Evolutionary conservation across 139 green algal genomes (phyloP).

Genomic region (Dunaliella primolecta): DNA sequence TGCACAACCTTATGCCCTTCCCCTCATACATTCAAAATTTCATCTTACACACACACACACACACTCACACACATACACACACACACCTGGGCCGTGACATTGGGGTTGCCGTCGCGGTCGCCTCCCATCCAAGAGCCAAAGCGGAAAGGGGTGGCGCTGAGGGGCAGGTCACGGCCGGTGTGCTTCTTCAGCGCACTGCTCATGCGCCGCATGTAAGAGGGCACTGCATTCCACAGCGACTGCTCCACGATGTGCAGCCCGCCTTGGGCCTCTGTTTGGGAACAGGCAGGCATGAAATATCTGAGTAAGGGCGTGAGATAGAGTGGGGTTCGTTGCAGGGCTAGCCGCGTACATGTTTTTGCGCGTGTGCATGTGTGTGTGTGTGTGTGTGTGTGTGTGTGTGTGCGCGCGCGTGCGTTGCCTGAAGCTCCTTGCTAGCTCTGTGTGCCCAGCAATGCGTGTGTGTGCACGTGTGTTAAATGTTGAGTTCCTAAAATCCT

Average conservation of each 20-base stretch:
- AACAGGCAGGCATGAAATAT: neutral
- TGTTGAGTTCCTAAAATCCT: too few species aligned
- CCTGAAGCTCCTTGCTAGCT: too few species aligned
- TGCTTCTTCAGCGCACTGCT: conserved; percentile 78
- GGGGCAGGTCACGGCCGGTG: conserved; percentile 75
- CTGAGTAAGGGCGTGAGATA: too few species aligned
- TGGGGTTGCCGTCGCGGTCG: conserved; percentile 88
- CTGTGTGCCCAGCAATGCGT: too few species aligned
- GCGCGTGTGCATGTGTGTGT: neutral
- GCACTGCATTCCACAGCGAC: conserved; percentile 82
- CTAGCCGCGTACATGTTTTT: too few species aligned
- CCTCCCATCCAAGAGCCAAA: conserved; percentile 95
- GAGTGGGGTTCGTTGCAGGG: too few species aligned
- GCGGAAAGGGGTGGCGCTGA: conserved; percentile 64
- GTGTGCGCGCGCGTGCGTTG: neutral
- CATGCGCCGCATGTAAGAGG: conserved; percentile 79
- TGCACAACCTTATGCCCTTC: too few species aligned
- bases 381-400: conserved; percentile 4
- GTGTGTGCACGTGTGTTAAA: too few species aligned
- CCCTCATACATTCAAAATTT: too few species aligned
- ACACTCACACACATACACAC: too few species aligned
- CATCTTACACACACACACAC: too few species aligned
- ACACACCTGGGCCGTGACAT: conserved; percentile 72
- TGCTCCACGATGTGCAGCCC: conserved; percentile 94
- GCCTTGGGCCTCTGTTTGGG: conserved; percentile 75